These are phyloP conservation scores for Arabis hirsuta DNA, from an alignment of 345 rosid genomes.

Conservation along the genomic window DNA sequence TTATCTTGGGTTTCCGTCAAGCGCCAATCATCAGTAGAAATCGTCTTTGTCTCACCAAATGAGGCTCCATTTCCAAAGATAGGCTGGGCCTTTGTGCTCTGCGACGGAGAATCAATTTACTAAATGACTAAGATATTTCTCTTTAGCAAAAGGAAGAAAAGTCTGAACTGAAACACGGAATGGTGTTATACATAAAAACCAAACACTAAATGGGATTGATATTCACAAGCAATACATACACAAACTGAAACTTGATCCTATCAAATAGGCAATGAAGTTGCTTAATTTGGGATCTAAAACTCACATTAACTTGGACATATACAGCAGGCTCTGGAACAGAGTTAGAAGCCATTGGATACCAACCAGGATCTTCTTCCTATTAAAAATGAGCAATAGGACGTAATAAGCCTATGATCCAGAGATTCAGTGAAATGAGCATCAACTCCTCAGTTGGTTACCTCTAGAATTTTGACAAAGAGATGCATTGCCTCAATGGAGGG, in stretches of 20 bases:
- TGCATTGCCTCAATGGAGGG: constrained; percentile 94
- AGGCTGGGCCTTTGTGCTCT: constrained; percentile 57
- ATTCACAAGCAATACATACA: constrained; percentile 8
- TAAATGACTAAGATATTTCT: constrained; percentile 7
- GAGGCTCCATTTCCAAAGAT: constrained; percentile 58
- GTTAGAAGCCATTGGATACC: constrained; percentile 78
- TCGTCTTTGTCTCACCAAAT: constrained; percentile 58
- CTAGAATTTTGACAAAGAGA: constrained; percentile 91
- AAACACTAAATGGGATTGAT: not conserved
- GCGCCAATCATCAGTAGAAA: constrained; percentile 60
- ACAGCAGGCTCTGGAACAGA: constrained; percentile 56
- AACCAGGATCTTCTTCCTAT: constrained; percentile 87
- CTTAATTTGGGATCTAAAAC: constrained; percentile 31
- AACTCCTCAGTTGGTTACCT: constrained; percentile 50
- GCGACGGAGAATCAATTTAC: constrained; percentile 41
- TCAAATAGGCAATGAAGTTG: not conserved
- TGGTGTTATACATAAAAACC: constrained; percentile 12
- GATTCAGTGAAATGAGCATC: constrained; percentile 13
- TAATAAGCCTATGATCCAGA: constrained; percentile 9
- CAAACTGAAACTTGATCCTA: constrained; percentile 13
- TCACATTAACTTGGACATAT: constrained; percentile 67
- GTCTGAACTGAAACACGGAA: not conserved
- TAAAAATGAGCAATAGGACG: constrained; percentile 3
- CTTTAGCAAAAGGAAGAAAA: constrained; percentile 8
- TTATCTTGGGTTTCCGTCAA: constrained; percentile 74